Evolutionary conservation across 208 protist genomes (phyloP), one percentile per base, ranked within the genome.

Genomic region (Trypanosoma cruzi): DNA sequence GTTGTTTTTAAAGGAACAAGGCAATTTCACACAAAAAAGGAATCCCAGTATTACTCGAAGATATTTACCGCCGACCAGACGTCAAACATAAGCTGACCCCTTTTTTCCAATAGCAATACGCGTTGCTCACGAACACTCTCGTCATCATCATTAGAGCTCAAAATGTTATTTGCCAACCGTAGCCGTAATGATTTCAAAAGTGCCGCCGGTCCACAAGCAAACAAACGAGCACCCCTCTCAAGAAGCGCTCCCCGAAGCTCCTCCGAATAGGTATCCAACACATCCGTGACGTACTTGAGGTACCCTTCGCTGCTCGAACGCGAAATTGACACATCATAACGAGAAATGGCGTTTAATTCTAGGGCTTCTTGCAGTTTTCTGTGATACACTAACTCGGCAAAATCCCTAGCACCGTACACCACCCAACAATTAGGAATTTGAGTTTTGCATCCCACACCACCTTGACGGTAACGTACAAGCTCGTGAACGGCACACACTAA

Each of bases 81-180:
- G 66, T 95, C 83, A 73, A 95, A 95, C 48, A 81, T 73, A 42
- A 95, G 31, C 60, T 87, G 79, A 2, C 72, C 64, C 55, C 77
- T 79, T 62, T 77, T 63, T 42, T 92, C 82, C 40, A 95, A 67
- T 16, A 86, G 37, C 34, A 86, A 52, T 10, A 92, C 34, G 8
- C 89, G 75, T 67, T 92, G 86, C 64, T 94, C 80, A 24, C 76
- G 69, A 44, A 85, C 63, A 64, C 89, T 92, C 56, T 89, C 85
- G 64, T 92, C 87, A 64, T 95, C 54, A 58, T 88, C 87, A 14
- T 64, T 54, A 58, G 82, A 77, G 18, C 69, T 63, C 28, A 95
- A 78, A 44, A 95, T 66, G 57, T 78, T 67, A 34, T 65, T 53
- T 36, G 77, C 69, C 29, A 95, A 26, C 28, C 81, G 42, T 53